Evolutionary conservation across 2,329 filamentous ascomycete genomes (phyloP), one percentile per base, ranked within the genome.

Genomic region (Ophiostoma piceae): DNA sequence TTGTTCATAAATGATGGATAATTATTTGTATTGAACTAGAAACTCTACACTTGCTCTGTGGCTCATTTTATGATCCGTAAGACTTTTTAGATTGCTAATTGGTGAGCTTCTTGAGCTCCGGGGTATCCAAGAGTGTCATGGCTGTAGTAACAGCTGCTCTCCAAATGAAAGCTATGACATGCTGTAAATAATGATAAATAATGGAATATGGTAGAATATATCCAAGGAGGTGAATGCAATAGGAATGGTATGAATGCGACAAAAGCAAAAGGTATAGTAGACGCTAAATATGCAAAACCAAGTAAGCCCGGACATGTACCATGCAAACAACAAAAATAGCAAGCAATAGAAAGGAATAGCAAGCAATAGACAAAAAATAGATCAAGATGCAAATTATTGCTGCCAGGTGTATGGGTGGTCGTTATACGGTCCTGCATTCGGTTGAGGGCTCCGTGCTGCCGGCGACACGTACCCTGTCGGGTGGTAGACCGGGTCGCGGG

Each of bases 381-480:
- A 47, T 19, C 26, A 29, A 29, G 43, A n/a, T 47, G 16, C 43
- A 8, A 14, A 43, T 47, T 47, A 47, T 19, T 16, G 19, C 19
- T 47, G 57, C 57, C 69, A 68, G 26, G 60, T 39, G 35, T 47
- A 68, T 35, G 43, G 29, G 29, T 35, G n/a, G 22, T 60, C 65
- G 14, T 54, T 29, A 1, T 43, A 19, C 8, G 70, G 19, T n/a
- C 51, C 67, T n/a, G 67, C 66, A 22, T 64, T 65, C 4, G 26
- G 26, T 3, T 22, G 51, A 4, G 54, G 43, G n/a, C 64, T 60
- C 12, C 47, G 70, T 6, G 39, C 16, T 3, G 22, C 32, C 7
- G 64, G 67, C 0, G 39, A 41, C 43, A 39, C 22, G 29, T 67
- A 65, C 11, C 14, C 47, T 47, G 51, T 29, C 8, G 67, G 51